Percentiles rank a stretch among this genome's conserved stretches.
Conservation (phyloP, 768 basidiomycete species). For the Tephrocybe sp. region DNA sequence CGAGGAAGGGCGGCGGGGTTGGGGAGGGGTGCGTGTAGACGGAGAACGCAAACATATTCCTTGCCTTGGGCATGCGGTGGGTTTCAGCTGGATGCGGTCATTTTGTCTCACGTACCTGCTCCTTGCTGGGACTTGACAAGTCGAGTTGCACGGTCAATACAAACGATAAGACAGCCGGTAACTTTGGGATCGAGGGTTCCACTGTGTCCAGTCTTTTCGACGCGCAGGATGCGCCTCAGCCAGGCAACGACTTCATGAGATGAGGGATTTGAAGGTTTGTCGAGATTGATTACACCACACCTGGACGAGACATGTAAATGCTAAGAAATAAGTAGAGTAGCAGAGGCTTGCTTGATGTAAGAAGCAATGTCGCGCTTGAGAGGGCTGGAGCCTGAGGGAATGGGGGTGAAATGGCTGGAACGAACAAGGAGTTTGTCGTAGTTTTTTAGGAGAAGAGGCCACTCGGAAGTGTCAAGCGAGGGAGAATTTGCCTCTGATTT, state of each 20-base stretch:
- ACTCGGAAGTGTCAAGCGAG: conserved; percentile 89
- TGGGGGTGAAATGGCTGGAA: conserved; percentile 96
- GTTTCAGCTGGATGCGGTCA: not conserved
- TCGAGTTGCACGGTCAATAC: conserved; percentile 97
- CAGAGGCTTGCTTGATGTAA: conserved; percentile 75
- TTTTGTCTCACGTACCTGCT: conserved; percentile 60
- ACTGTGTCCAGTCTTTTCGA: conserved; percentile 98
- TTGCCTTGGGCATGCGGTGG: conserved; percentile 66
- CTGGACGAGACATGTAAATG: conserved; percentile 36
- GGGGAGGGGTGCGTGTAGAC: conserved; percentile 80
- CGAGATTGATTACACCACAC: conserved; percentile 97
- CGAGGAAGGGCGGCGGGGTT: conserved; percentile 86
- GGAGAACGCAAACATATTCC: conserved; percentile 96
- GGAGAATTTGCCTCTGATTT: conserved; percentile 75
- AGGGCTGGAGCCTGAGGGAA: conserved; percentile 90
- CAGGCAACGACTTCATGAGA: conserved; percentile 99
- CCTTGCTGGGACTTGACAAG: conserved; percentile 98
- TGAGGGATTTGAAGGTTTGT: conserved; percentile 99
- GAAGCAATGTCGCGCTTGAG: conserved; percentile 89
- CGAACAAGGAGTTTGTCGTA: conserved; percentile 96
- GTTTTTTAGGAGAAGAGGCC: conserved; percentile 97
- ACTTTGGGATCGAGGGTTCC: conserved; percentile 99
- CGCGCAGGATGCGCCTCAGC: conserved; percentile 93
- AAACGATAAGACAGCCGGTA: conserved; percentile 97
- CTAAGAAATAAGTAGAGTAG: conserved; percentile 4